These are phyloP conservation scores for Drechslera avenae DNA, from an alignment of 2,329 filamentous ascomycete species.

Conservation along the genomic window DNA sequence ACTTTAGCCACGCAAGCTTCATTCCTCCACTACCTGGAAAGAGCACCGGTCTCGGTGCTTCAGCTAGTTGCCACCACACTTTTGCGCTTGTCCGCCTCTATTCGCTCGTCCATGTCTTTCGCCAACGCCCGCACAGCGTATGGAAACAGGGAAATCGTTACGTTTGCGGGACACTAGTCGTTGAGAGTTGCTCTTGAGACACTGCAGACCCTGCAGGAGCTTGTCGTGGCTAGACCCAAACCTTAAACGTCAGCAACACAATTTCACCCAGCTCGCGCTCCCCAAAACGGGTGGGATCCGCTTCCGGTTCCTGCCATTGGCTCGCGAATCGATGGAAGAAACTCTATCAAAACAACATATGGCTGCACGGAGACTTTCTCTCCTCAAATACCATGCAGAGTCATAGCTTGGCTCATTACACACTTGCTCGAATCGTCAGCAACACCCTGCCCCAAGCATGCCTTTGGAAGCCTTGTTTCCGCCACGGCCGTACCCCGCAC, in stretches of 20 bases:
- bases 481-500: background rate
- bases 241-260: conserved; percentile 12
- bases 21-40: too few relatives aligned
- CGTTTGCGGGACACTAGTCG: background rate
- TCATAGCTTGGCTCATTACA: background rate
- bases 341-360: conserved; percentile 6
- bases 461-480: background rate
- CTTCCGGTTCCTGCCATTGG: conserved; percentile 7
- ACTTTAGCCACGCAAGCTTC: background rate
- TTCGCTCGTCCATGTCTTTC: background rate
- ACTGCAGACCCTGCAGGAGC: conserved; percentile 15
- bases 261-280: background rate
- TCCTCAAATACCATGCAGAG: background rate
- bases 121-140: conserved; percentile 1
- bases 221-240: background rate
- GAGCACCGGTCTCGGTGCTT: too few relatives aligned
- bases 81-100: background rate
- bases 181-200: background rate
- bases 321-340: background rate
- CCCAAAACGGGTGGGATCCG: background rate
- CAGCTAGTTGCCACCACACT: background rate
- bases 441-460: background rate
- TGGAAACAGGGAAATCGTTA: background rate
- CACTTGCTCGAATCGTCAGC: conserved; percentile 1
- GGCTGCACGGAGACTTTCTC: background rate